Conservation (phyloP, 331 rosid species). For the Malus hybrid region DNA sequence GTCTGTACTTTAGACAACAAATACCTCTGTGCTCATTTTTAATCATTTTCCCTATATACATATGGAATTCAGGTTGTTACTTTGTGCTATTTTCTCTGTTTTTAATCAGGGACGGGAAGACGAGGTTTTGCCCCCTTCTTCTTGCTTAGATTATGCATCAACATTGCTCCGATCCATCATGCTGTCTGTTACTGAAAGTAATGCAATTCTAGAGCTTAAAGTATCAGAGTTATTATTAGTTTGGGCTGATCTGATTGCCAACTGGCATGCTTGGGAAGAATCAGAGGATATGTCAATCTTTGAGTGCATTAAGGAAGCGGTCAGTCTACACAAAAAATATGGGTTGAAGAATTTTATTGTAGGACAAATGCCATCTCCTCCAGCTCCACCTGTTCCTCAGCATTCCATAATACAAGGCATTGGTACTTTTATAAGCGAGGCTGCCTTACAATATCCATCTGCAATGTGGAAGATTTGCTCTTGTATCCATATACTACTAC, state of each 20-base stretch:
- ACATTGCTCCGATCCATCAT: slow-evolving; percentile 53
- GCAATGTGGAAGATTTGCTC: slow-evolving; percentile 81
- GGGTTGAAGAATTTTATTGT: slow-evolving; percentile 47
- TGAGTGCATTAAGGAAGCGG: slow-evolving; percentile 66
- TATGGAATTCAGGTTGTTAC: not conserved
- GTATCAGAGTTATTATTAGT: slow-evolving; percentile 57
- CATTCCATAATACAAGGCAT: slow-evolving; percentile 65
- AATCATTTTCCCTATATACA: not conserved
- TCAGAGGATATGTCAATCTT: slow-evolving; percentile 74
- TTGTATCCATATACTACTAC: slow-evolving; percentile 62
- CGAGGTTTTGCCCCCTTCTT: slow-evolving; percentile 34
- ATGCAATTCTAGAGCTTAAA: slow-evolving; percentile 58
- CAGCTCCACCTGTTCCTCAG: slow-evolving; percentile 77
- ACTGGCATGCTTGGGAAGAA: slow-evolving; percentile 94
- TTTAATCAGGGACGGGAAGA: slow-evolving; percentile 37
- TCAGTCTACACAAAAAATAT: slow-evolving; percentile 42
- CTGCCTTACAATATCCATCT: slow-evolving; percentile 74
- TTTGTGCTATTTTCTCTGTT: slow-evolving; percentile 12
- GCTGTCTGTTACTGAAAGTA: slow-evolving; percentile 45
- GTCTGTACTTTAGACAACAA: not conserved
- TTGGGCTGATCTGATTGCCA: slow-evolving; percentile 77
- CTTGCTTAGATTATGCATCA: slow-evolving; percentile 70
- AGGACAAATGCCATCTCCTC: slow-evolving; percentile 57
- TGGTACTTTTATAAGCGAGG: slow-evolving; percentile 53
- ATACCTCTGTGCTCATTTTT: not conserved